Evolutionary conservation across 1,139 yeast genomes (phyloP).

Genomic region (Yamadazyma atlantica): DNA sequence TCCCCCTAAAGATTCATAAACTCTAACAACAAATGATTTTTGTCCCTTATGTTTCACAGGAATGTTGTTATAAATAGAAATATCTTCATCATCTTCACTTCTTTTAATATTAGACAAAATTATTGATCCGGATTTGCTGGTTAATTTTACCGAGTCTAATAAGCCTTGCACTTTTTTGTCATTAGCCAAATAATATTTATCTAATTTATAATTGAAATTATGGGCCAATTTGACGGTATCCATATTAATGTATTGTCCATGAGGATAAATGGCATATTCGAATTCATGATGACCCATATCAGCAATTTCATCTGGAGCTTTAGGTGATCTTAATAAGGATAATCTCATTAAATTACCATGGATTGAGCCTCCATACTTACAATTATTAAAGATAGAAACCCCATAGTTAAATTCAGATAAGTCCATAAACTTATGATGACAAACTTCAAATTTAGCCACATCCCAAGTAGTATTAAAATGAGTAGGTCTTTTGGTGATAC

Average conservation of each 20-base stretch:
- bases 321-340: conserved; percentile 79
- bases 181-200: conserved; percentile 13
- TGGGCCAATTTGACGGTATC: conserved; percentile 74
- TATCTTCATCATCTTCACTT: conserved; percentile 77
- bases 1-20: conserved; percentile 89
- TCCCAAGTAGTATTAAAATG: conserved; percentile 96
- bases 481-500: conserved; percentile 86
- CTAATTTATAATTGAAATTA: conserved; percentile 69
- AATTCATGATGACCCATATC: conserved; percentile 89
- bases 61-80: conserved; percentile 33
- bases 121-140: conserved; percentile 41
- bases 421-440: conserved; percentile 93
- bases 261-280: conserved; percentile 84
- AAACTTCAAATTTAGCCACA: conserved; percentile 92
- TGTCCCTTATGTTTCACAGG: conserved; percentile 42
- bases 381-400: conserved; percentile 79
- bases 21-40: conserved; percentile 64
- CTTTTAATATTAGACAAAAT: conserved; percentile 80
- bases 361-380: conserved; percentile 87
- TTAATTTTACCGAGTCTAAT: conserved; percentile 24
- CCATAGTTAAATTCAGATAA: conserved; percentile 85
- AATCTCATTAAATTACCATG: conserved; percentile 88
- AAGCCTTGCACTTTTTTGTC: no score
- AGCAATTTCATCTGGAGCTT: conserved; percentile 88
- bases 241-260: conserved; percentile 59